Conservation (phyloP, 1,284 basidiomycete species). For the Phellinidium pouzarii region DNA sequence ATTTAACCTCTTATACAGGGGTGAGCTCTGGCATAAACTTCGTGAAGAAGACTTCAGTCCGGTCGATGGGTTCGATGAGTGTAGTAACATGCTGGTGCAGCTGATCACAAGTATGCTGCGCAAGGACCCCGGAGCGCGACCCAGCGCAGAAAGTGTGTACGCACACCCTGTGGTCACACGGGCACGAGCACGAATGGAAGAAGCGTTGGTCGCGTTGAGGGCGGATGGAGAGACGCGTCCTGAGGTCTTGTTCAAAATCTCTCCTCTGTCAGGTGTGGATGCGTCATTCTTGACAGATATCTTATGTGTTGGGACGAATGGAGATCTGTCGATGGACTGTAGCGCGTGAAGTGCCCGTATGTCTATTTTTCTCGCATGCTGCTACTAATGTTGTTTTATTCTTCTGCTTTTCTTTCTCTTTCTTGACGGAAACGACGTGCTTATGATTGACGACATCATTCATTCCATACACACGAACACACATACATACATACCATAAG, state of each 20-base stretch:
- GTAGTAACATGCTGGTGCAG: conserved; percentile 64
- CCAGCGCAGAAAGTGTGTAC: conserved; percentile 55
- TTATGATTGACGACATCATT: conserved; percentile 10
- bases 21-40: conserved; percentile 90
- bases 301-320: conserved; percentile 30
- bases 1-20: conserved; percentile 38
- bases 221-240: conserved; percentile 31
- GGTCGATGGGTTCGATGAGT: conserved; percentile 54
- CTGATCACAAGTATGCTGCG: conserved; percentile 79
- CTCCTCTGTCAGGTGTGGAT: conserved; percentile 53
- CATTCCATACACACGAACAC: conserved; percentile 19
- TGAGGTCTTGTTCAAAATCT: conserved; percentile 45
- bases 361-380: not conserved
- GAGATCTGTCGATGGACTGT: conserved; percentile 16
- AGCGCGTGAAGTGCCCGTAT: conserved; percentile 9
- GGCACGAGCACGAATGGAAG: conserved; percentile 60
- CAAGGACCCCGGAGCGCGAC: conserved; percentile 56
- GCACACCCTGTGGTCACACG: conserved; percentile 64
- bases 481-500: conserved; percentile 13
- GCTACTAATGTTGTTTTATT: conserved; percentile 16
- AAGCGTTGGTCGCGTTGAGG: conserved; percentile 35
- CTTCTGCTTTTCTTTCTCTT: conserved; percentile 15
- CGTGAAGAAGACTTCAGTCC: conserved; percentile 90
- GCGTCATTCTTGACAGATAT: conserved; percentile 56
- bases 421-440: conserved; percentile 21